Conservation (phyloP, 768 basidiomycete genomes). For the Russula sp. region DNA sequence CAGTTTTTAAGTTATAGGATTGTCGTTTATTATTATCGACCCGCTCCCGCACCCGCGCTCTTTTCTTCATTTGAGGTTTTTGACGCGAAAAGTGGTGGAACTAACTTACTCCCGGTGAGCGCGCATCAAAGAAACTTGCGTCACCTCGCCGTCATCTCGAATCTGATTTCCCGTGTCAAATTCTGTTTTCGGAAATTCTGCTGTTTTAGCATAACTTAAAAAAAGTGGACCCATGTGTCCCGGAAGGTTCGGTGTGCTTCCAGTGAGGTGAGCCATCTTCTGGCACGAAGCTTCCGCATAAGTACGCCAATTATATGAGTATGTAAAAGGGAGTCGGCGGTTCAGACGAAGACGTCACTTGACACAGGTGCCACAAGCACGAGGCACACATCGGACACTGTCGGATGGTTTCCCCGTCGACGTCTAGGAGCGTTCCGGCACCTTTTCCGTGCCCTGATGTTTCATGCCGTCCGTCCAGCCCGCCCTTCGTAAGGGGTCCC, state of each 20-base stretch:
- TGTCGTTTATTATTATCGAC: conserved; percentile 9
- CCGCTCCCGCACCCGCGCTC: not conserved
- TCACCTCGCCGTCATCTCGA: conserved; percentile 1
- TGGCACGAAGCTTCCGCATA: conserved; percentile 16
- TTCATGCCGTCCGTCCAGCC: conserved; percentile 8
- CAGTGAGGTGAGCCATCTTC: conserved; percentile 3
- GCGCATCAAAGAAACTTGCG: conserved; percentile 23
- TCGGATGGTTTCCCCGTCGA: not conserved
- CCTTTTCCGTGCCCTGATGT: not conserved
- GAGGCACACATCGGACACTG: conserved; percentile 17
- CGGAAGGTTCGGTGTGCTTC: conserved; percentile 13
- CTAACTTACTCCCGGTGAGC: conserved; percentile 10
- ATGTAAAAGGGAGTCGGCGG: conserved; percentile 18
- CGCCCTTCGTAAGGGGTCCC: not conserved
- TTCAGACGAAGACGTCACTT: conserved; percentile 15
- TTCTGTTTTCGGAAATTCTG: conserved; percentile 15
- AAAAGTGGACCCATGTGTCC: conserved; percentile 4
- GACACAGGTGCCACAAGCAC: conserved; percentile 19
- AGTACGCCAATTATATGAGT: not conserved
- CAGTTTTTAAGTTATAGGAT: conserved; percentile 22
- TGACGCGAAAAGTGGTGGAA: not conserved
- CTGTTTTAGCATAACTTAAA: conserved; percentile 9
- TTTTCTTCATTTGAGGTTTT: not conserved
- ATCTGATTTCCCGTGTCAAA: conserved; percentile 9
- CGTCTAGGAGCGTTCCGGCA: not conserved